A percentile compares a stretch with the other conserved stretches of the same genome.
These are phyloP conservation scores for Kurtzmaniella quercitrusa DNA, from an alignment of 1,139 yeast genomes.

Conservation along the genomic window DNA sequence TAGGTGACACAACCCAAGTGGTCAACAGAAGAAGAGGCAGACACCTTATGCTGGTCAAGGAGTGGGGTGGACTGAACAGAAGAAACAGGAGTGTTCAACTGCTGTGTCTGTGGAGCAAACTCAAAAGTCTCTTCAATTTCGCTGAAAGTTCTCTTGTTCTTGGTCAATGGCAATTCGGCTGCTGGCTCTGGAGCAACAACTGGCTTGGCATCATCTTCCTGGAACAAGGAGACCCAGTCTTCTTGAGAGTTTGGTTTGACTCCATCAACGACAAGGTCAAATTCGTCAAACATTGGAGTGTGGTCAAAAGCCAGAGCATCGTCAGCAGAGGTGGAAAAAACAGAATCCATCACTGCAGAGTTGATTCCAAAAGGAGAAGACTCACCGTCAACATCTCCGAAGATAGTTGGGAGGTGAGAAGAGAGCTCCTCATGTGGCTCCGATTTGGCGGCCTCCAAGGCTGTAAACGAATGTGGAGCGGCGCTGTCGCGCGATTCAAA, in stretches of 20 bases:
- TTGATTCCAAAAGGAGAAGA: conserved; percentile 50
- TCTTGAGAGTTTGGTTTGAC: conserved; percentile 42
- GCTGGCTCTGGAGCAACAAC: conserved; percentile 13
- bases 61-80: conserved; percentile 30
- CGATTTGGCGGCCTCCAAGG: conserved; percentile 8
- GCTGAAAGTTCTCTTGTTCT: conserved; percentile 21
- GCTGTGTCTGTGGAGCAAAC: conserved; percentile 15
- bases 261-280: conserved; percentile 44
- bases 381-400: conserved; percentile 10
- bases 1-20: conserved; percentile 62
- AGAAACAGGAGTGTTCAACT: conserved; percentile 32
- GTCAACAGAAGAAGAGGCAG: conserved; percentile 36
- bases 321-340: conserved; percentile 49
- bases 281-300: conserved; percentile 66
- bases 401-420: conserved; percentile 16
- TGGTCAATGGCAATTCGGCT: conserved; percentile 1
- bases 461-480: conserved; percentile 9
- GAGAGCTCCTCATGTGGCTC: conserved; percentile 14
- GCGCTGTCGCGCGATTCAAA: conserved; percentile 25
- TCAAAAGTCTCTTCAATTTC: conserved; percentile 28
- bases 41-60: conserved; percentile 7
- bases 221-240: conserved; percentile 65
- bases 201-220: conserved; percentile 31
- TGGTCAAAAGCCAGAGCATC: conserved; percentile 36
- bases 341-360: conserved; percentile 57